Evolutionary conservation across 2,329 filamentous ascomycete species (phyloP), one percentile per base, ranked within the genome.

Genomic region (Neofusicoccum ribis): DNA sequence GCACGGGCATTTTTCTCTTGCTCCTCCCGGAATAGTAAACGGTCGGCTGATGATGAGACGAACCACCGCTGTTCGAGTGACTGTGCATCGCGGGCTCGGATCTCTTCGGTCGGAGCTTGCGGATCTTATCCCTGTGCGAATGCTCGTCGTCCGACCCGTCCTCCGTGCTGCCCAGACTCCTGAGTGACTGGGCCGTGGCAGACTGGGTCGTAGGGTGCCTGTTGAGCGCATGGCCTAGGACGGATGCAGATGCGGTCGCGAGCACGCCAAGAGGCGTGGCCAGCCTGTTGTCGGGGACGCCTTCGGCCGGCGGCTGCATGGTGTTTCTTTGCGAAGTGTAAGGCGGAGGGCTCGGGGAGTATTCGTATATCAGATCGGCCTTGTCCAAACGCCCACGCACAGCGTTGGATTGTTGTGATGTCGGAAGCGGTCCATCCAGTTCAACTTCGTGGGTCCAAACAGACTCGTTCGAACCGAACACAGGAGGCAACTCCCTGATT

Each of bases 281-380:
- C n/a, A 65, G 41, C 5, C 56, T 37, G 27, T 49, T 49, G 23
- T 63, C 39, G 60, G 37, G 27, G 27, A 17, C 23, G 2, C 15
- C 27, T 20, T 9, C 15, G 6, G 27, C 49, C 15, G 27, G 23
- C 3, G 31, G 31, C 17, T 65, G 27, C 20, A 31, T 20, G 3
- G 56, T 43, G 43, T 63, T 31, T 15, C 44, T 41, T 43, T 63
- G 64, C 67, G 76, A 78, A 66, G 75, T 76, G 73, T 79, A 79
- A 54, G 76, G 77, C 46, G 77, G 77, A 71, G 77, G 77, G 27
- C 65, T 58, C 74, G 76, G 76, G 71, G 76, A 74, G 69, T 77
- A 78, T 68, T 77, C 76, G 73, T 79, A 78, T 75, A 78, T 78
- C 66, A 78, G 74, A 68, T 79, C 76, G 51, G 76, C 73, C 74